These are phyloP conservation scores for Quercus bicolor DNA, from an alignment of 306 rosid species.

Conservation along the genomic window DNA sequence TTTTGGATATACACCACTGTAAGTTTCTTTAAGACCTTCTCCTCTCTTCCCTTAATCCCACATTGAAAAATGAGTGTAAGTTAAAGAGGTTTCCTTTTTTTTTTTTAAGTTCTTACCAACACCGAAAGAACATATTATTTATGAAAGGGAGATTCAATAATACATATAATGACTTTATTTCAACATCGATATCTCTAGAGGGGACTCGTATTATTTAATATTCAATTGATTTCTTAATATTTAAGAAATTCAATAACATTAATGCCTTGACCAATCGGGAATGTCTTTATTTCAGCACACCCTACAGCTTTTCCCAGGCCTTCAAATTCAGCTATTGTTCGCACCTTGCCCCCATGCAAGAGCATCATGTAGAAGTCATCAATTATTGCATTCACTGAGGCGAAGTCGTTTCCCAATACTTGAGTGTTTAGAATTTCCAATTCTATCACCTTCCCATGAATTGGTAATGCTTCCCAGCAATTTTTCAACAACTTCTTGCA, in stretches of 20 bases:
- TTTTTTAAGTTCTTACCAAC: too few relatives aligned
- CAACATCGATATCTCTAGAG: too few relatives aligned
- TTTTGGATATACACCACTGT: too few relatives aligned
- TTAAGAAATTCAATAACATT: background rate
- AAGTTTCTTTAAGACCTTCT: too few relatives aligned
- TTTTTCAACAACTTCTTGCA: conserved; percentile 7
- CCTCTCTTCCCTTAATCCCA: too few relatives aligned
- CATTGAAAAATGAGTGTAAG: too few relatives aligned
- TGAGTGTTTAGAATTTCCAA: background rate
- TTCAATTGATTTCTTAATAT: too few relatives aligned
- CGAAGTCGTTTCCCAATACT: background rate
- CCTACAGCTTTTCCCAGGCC: background rate
- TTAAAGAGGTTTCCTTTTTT: too few relatives aligned
- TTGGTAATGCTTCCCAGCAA: conserved; percentile 5
- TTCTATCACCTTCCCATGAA: conserved; percentile 9
- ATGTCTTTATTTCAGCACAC: background rate
- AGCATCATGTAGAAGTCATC: background rate
- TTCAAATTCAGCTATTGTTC: background rate
- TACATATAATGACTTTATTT: too few relatives aligned
- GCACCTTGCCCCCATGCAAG: background rate
- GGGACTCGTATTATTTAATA: too few relatives aligned
- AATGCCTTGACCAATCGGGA: background rate
- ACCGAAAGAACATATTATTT: too few relatives aligned
- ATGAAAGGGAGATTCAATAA: too few relatives aligned
- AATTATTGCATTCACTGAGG: background rate